Evolutionary conservation across 2,329 filamentous ascomycete genomes (phyloP).

Genomic region (Neonectria punicea): DNA sequence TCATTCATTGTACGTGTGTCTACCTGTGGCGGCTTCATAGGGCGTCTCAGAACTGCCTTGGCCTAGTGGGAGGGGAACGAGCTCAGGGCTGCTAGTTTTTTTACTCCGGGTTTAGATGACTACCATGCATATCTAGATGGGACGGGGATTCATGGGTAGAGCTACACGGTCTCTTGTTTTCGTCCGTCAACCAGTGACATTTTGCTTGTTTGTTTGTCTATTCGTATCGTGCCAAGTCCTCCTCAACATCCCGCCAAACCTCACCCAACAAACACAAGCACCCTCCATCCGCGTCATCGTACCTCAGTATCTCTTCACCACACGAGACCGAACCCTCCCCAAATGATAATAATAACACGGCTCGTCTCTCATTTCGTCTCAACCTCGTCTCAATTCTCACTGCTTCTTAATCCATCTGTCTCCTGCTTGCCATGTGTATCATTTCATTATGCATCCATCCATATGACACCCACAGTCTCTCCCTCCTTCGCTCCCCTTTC

Average conservation of each 20-base stretch:
- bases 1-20: background rate
- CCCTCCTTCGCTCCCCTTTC: background rate
- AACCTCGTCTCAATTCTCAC: background rate
- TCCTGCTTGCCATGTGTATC: constrained; percentile 5
- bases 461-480: background rate
- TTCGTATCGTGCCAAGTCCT: background rate
- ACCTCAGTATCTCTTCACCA: background rate
- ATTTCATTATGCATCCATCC: constrained; percentile 22
- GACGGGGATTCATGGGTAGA: background rate
- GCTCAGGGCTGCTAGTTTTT: background rate
- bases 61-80: background rate
- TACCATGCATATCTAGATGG: background rate
- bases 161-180: constrained; percentile 2
- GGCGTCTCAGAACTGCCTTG: background rate
- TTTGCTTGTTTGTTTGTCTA: background rate
- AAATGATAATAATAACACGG: background rate
- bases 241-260: background rate
- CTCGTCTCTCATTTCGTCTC: constrained; percentile 17
- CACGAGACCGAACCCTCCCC: background rate
- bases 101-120: background rate
- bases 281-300: background rate
- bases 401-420: background rate
- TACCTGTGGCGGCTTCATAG: background rate
- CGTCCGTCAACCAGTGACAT: background rate
- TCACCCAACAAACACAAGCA: constrained; percentile 6